Conservation (phyloP, 805 yeast species). For the Pichia occidentalis region DNA sequence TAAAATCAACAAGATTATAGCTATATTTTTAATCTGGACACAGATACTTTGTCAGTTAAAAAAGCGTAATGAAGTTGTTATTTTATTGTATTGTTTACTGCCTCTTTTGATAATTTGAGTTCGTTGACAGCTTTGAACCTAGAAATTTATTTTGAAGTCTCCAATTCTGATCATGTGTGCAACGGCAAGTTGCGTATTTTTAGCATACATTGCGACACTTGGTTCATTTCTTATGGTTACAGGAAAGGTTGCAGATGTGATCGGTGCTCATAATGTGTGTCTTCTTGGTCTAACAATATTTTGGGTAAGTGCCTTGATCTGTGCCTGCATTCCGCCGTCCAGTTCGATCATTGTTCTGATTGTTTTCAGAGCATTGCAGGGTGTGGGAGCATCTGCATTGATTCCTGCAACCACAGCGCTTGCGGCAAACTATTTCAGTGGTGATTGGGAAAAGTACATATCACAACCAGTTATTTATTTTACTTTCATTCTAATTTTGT, state of each 20-base stretch:
- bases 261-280: constrained; percentile 34
- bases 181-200: constrained; percentile 36
- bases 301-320: constrained; percentile 25
- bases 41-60: too few species aligned
- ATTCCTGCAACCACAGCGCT: constrained; percentile 29
- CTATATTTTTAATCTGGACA: too few species aligned
- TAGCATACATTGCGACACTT: constrained; percentile 39
- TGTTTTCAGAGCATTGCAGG: constrained; percentile 40
- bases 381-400: constrained; percentile 36
- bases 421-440: constrained; percentile 21
- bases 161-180: too few species aligned
- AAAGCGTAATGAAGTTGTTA: too few species aligned
- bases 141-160: too few species aligned
- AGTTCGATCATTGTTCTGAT: constrained; percentile 31
- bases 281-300: constrained; percentile 17
- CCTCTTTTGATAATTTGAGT: too few species aligned
- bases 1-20: too few species aligned
- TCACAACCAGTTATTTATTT: constrained; percentile 14
- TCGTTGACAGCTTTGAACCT: too few species aligned
- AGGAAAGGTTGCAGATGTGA: constrained; percentile 37
- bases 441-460: constrained; percentile 11
- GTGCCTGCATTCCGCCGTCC: constrained; percentile 31
- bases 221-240: constrained; percentile 38
- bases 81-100: too few species aligned
- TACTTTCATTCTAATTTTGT: constrained; percentile 20